These are phyloP conservation scores for Candida frijolesensis DNA, from an alignment of 1,139 yeast genomes.

Conservation along the genomic window DNA sequence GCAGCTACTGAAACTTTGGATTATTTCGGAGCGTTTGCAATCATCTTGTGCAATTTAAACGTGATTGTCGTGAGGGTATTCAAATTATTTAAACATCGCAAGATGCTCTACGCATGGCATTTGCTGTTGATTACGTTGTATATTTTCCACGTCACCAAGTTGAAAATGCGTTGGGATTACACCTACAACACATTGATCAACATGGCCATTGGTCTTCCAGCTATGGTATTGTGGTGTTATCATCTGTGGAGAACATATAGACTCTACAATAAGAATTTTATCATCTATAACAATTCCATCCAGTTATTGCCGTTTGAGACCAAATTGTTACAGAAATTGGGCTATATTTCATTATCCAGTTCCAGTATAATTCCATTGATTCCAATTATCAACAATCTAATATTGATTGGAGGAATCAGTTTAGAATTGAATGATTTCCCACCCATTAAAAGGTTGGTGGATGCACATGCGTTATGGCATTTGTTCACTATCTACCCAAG, in stretches of 20 bases:
- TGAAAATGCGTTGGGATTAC: conserved; percentile 42
- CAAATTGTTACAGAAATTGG: conserved; percentile 35
- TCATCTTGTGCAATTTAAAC: conserved; percentile 41
- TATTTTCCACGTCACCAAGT: conserved; percentile 31
- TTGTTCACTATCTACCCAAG: conserved; percentile 46
- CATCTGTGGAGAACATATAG: conserved; percentile 30
- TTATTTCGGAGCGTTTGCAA: conserved; percentile 47
- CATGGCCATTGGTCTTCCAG: conserved; percentile 32
- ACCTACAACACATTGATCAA: conserved; percentile 40
- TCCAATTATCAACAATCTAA: conserved; percentile 38
- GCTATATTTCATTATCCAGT: conserved; percentile 26
- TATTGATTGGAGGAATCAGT: conserved; percentile 37
- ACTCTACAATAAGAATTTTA: conserved; percentile 24
- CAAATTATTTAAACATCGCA: conserved; percentile 23
- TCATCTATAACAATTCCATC: conserved; percentile 38
- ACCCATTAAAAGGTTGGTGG: conserved; percentile 36
- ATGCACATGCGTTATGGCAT: conserved; percentile 51
- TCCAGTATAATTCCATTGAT: conserved; percentile 35
- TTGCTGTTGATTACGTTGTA: conserved; percentile 21
- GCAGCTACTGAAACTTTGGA: conserved; percentile 45
- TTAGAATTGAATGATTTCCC: conserved; percentile 43
- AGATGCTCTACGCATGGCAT: conserved; percentile 15
- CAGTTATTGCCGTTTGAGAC: conserved; percentile 45
- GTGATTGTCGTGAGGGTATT: conserved; percentile 38
- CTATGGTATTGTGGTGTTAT: conserved; percentile 37